Conservation (phyloP, 768 basidiomycete genomes). For the Mycena galericulata region DNA sequence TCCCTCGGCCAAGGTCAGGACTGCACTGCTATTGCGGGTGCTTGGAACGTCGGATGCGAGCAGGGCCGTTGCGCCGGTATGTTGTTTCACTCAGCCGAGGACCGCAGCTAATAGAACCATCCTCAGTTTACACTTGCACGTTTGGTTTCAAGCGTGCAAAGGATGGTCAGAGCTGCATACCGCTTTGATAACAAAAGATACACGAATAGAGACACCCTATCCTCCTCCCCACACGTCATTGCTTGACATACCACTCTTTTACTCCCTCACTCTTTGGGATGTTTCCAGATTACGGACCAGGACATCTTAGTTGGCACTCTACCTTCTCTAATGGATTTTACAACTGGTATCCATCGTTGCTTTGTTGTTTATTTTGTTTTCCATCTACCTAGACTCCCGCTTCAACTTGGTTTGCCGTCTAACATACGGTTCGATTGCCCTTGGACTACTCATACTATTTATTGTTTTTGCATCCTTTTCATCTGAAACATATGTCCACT, state of each 20-base stretch:
- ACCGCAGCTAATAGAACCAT: conserved; percentile 3
- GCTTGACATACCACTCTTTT: conserved; percentile 35
- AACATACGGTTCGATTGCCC: too few relatives aligned
- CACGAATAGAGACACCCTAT: conserved; percentile 17
- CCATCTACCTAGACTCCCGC: not conserved
- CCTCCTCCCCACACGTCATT: conserved; percentile 16
- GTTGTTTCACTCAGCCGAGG: conserved; percentile 35
- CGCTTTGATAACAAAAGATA: conserved; percentile 26
- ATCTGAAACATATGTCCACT: too few relatives aligned
- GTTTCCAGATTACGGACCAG: conserved; percentile 7
- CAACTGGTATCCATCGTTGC: not conserved
- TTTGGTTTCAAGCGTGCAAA: conserved; percentile 57
- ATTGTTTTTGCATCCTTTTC: too few relatives aligned
- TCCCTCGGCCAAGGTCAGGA: conserved; percentile 74
- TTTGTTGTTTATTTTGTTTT: not conserved
- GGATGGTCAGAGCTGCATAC: conserved; percentile 47
- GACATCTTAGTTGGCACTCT: not conserved
- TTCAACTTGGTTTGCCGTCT: too few relatives aligned
- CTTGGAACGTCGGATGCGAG: conserved; percentile 80
- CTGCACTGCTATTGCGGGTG: conserved; percentile 74
- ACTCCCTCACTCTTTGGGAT: conserved; percentile 18
- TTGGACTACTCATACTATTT: too few relatives aligned
- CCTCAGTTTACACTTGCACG: conserved; percentile 63
- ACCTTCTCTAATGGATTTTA: conserved; percentile 6
- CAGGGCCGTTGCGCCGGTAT: conserved; percentile 63